Evolutionary conservation across 208 protist species (phyloP).

Genomic region (Acanthamoeba culbertsoni): DNA sequence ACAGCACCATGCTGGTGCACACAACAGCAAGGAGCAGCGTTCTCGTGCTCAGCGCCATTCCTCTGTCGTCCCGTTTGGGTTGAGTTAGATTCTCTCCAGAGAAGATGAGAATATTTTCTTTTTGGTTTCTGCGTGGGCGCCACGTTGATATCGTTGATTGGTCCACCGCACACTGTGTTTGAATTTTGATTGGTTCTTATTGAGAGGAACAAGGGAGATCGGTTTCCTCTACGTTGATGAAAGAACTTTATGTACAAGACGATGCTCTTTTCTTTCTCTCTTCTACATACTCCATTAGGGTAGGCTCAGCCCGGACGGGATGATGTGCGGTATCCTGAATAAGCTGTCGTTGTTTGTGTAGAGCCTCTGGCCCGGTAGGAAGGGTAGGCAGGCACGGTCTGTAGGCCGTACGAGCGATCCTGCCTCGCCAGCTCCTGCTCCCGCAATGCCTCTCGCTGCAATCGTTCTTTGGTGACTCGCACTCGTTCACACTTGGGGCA

Average conservation of each 20-base stretch:
- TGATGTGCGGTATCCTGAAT: too few relatives aligned
- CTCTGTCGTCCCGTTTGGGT: neutral
- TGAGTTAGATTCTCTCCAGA: neutral
- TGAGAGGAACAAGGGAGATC: too few relatives aligned
- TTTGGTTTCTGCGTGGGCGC: neutral
- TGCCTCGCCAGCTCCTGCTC: slow-evolving; percentile 18
- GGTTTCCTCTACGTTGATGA: too few relatives aligned
- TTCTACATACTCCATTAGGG: too few relatives aligned
- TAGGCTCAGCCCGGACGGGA: too few relatives aligned
- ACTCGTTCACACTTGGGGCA: neutral
- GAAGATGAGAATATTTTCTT: neutral
- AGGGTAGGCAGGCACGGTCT: too few relatives aligned
- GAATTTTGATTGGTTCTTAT: neutral
- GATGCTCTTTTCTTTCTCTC: too few relatives aligned
- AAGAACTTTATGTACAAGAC: too few relatives aligned
- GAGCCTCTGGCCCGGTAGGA: too few relatives aligned
- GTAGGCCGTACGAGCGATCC: too few relatives aligned
- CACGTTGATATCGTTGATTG: neutral
- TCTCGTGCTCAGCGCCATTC: neutral
- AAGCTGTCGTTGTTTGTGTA: too few relatives aligned
- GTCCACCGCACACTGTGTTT: neutral
- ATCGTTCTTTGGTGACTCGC: neutral
- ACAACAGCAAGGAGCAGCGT: neutral
- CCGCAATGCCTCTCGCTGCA: neutral
- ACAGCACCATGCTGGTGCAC: neutral